Conservation (phyloP, 177 flowering plant genomes). For the Tripterygium wilfordii region DNA sequence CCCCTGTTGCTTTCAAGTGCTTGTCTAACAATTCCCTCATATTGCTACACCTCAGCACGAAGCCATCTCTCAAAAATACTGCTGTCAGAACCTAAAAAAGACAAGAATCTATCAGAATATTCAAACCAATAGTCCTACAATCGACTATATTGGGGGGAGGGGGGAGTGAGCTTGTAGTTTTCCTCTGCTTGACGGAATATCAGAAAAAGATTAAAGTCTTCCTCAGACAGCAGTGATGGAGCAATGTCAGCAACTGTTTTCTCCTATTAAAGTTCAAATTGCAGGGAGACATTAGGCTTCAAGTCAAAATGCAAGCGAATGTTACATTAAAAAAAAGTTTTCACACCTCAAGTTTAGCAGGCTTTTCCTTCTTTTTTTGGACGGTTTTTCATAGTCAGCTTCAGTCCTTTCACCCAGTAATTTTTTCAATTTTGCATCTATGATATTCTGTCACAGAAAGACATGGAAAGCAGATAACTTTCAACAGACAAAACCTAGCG, state of each 20-base stretch:
- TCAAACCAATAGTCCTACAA: background rate
- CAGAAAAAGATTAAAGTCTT: conserved; percentile 75
- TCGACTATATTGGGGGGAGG: background rate
- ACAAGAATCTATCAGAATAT: background rate
- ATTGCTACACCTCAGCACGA: conserved; percentile 73
- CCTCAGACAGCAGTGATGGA: conserved; percentile 53
- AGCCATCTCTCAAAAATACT: conserved; percentile 71
- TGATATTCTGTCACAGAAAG: conserved; percentile 39
- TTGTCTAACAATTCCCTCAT: conserved; percentile 68
- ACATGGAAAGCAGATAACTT: background rate
- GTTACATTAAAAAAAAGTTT: background rate
- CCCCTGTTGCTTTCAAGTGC: conserved; percentile 67
- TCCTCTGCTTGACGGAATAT: conserved; percentile 83
- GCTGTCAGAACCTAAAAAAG: conserved; percentile 83
- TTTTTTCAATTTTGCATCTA: conserved; percentile 60
- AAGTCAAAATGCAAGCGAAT: background rate
- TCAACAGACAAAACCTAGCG: background rate
- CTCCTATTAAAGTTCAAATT: conserved; percentile 30
- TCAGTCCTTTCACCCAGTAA: conserved; percentile 92
- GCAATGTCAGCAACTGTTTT: conserved; percentile 27
- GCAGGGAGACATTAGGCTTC: background rate
- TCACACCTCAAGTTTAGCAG: conserved; percentile 63
- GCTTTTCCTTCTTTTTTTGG: conserved; percentile 86
- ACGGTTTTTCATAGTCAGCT: conserved; percentile 80
- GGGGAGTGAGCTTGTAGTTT: conserved; percentile 83